These are phyloP conservation scores for Adiantum capillusveneris DNA, from an alignment of 75 land plant species.

Conservation along the genomic window DNA sequence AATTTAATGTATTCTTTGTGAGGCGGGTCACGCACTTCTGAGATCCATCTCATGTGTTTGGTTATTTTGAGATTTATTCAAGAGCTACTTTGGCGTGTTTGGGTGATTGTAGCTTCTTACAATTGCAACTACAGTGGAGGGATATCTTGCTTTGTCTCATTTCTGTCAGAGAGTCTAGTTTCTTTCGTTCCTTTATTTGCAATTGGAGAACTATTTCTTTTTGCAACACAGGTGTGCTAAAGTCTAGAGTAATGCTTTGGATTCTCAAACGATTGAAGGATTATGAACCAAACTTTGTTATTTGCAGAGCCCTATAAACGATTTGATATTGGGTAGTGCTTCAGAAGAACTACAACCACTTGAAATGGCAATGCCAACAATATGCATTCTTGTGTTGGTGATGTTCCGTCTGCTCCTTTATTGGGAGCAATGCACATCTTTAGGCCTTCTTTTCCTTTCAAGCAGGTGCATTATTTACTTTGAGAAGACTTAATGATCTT, in stretches of 20 bases:
- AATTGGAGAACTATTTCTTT: constrained; percentile 72
- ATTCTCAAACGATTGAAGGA: neutral
- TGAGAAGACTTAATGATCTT: neutral
- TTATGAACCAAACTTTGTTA: neutral
- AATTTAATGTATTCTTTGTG: too few relatives aligned
- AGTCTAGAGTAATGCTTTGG: neutral
- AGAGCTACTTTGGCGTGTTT: too few relatives aligned
- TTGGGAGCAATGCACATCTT: constrained; percentile 87
- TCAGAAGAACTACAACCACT: constrained; percentile 60
- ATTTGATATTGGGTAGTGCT: constrained; percentile 58
- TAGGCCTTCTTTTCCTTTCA: too few relatives aligned
- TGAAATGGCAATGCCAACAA: constrained; percentile 90
- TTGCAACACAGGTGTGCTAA: constrained; percentile 69
- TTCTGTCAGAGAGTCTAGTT: constrained; percentile 51
- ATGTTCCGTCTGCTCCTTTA: constrained; percentile 93
- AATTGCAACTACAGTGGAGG: constrained; percentile 65
- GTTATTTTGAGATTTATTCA: too few relatives aligned
- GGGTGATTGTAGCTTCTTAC: constrained; percentile 63
- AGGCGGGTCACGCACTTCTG: too few relatives aligned
- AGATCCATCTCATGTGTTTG: too few relatives aligned
- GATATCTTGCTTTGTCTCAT: constrained; percentile 55
- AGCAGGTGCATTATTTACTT: too few relatives aligned
- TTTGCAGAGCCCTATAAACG: constrained; percentile 82
- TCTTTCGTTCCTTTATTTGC: constrained; percentile 64
- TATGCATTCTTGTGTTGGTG: constrained; percentile 87